phyloP scores from a whole-genome alignment of 1,284 basidiomycete species.

The Trichosporon ovoides region DNA sequence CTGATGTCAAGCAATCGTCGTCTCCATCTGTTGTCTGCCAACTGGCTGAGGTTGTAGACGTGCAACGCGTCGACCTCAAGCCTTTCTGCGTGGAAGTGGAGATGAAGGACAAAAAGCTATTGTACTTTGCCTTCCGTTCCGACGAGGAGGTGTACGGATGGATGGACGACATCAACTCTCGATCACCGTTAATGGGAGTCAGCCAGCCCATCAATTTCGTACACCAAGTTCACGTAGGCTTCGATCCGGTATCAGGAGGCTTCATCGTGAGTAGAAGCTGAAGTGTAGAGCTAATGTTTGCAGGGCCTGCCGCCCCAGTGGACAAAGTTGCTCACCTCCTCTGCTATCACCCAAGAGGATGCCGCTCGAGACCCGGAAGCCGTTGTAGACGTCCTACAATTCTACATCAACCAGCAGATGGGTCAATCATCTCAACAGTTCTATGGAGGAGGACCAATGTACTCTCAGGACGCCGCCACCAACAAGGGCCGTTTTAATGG shows the following conservation, averaged over 20 bases:
- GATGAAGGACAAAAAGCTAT: conserved; percentile 63
- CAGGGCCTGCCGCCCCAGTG: conserved; percentile 95
- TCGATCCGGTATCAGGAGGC: conserved; percentile 86
- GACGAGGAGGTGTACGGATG: conserved; percentile 95
- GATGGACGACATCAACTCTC: conserved; percentile 91
- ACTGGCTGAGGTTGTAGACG: conserved; percentile 73
- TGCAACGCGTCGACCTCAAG: conserved; percentile 86
- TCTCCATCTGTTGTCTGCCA: conserved; percentile 28
- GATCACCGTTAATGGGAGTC: conserved; percentile 87
- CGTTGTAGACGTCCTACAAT: conserved; percentile 93
- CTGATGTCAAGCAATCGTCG: conserved; percentile 30
- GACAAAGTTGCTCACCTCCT: conserved; percentile 90
- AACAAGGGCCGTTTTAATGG: background rate
- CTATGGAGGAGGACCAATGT: background rate
- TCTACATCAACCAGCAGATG: conserved; percentile 93
- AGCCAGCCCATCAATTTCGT: conserved; percentile 95
- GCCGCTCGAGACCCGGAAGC: conserved; percentile 96
- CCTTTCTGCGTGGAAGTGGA: conserved; percentile 85
- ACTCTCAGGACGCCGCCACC: background rate
- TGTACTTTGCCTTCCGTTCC: conserved; percentile 61
- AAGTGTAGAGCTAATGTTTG: background rate
- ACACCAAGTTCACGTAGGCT: conserved; percentile 96
- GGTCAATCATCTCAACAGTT: conserved; percentile 17
- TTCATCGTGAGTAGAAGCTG: conserved; percentile 64
- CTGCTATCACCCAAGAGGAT: conserved; percentile 95